phyloP scores from a whole-genome alignment of 176 grass and related monocot species.

The Rhynchospora tenuis region DNA sequence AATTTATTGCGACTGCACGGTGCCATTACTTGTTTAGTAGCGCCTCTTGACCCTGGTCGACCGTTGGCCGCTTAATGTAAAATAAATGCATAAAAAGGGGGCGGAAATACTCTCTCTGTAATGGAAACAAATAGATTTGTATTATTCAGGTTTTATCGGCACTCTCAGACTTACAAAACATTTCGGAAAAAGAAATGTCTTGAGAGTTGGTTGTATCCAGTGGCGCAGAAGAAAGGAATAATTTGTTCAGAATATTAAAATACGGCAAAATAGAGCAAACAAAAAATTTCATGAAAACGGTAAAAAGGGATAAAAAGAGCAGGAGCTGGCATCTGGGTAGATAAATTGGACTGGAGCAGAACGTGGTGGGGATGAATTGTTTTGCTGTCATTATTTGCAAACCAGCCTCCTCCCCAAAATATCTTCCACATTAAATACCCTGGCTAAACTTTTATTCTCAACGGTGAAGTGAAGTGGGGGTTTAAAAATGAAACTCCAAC shows the following conservation, averaged over 20 bases:
- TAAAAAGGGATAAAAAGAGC: background rate
- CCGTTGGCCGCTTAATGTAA: background rate
- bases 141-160: background rate
- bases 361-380: background rate
- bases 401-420: background rate
- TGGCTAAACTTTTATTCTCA: background rate
- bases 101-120: too few relatives aligned
- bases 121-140: too few relatives aligned
- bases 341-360: background rate
- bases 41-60: background rate
- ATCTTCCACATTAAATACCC: conserved; percentile 1
- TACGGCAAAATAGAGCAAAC: background rate
- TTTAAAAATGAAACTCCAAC: background rate
- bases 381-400: background rate
- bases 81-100: too few relatives aligned
- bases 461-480: background rate
- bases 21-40: background rate
- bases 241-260: background rate
- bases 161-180: background rate
- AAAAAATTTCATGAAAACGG: background rate
- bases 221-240: background rate
- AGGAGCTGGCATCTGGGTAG: background rate
- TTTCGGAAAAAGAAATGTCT: background rate
- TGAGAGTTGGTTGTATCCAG: too few relatives aligned
- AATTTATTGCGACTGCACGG: background rate